phyloP scores from a whole-genome alignment of 2,329 filamentous ascomycete species.

The Beauveria brongniartii region DNA sequence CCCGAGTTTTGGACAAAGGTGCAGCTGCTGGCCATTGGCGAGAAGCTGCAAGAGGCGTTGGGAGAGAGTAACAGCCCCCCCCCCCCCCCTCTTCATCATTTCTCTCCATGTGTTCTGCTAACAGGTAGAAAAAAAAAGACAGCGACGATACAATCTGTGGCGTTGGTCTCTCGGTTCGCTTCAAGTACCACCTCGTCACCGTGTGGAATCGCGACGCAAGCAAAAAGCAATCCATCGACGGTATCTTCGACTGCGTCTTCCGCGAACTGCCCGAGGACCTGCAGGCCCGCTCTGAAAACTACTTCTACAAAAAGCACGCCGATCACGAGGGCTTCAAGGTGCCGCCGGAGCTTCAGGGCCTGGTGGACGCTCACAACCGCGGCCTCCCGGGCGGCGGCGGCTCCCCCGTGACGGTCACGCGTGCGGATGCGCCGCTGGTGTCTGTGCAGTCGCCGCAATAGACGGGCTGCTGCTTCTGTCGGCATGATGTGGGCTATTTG shows the following conservation, averaged over 20 bases:
- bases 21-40: conserved; percentile 73
- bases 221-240: conserved; percentile 71
- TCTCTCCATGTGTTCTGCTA: background rate
- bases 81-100: conserved; percentile 8
- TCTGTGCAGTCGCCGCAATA: conserved; percentile 10
- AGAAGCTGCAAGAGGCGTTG: conserved; percentile 67
- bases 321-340: conserved; percentile 78
- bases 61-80: conserved; percentile 50
- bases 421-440: conserved; percentile 8
- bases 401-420: conserved; percentile 17
- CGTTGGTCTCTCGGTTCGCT: conserved; percentile 77
- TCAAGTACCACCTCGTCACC: conserved; percentile 80
- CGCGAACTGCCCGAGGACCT: conserved; percentile 66
- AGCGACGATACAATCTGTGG: conserved; percentile 82
- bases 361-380: conserved; percentile 47
- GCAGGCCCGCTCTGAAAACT: conserved; percentile 60
- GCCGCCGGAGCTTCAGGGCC: conserved; percentile 49
- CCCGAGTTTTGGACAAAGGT: conserved; percentile 76
- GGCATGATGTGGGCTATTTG: background rate
- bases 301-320: conserved; percentile 83
- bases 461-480: background rate
- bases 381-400: conserved; percentile 27
- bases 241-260: conserved; percentile 64
- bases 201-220: conserved; percentile 88
- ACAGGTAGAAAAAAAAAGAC: background rate